These are phyloP conservation scores for Suaeda aralocaspica DNA, from an alignment of 148 eudicot genomes.

Conservation along the genomic window DNA sequence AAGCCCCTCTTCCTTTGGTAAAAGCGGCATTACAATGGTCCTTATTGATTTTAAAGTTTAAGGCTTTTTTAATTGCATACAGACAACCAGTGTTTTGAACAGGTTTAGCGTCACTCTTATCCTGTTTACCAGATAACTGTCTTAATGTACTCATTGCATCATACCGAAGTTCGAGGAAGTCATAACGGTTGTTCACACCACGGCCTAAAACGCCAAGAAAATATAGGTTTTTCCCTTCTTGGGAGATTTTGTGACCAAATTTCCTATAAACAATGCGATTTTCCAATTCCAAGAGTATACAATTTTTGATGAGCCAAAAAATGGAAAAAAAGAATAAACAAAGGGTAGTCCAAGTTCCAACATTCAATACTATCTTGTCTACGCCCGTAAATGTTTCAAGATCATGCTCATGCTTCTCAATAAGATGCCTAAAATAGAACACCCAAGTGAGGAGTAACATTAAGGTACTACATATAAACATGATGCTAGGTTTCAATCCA, in stretches of 20 bases:
- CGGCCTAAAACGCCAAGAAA: conserved; percentile 16
- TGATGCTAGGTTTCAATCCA: conserved; percentile 10
- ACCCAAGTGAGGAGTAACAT: conserved; percentile 18
- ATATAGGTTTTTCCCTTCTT: conserved; percentile 12
- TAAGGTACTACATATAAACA: not conserved
- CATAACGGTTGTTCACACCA: no score
- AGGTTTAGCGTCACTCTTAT: no score
- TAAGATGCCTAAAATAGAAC: not conserved
- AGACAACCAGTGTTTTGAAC: no score
- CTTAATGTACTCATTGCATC: no score
- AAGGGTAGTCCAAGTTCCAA: conserved; percentile 12
- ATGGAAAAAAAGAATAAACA: conserved; percentile 1
- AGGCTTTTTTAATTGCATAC: no score
- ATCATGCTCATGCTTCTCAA: no score
- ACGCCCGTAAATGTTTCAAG: not conserved
- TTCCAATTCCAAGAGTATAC: conserved; percentile 11
- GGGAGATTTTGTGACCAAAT: not conserved
- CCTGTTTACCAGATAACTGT: no score
- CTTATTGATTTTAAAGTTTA: no score
- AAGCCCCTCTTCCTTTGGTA: no score
- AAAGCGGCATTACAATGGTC: no score
- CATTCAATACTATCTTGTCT: not conserved
- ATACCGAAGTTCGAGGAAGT: no score
- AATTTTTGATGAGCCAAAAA: conserved; percentile 14
- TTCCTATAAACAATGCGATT: not conserved